A percentile compares a stretch with the other conserved stretches of the same genome.
phyloP scores from a whole-genome alignment of 768 basidiomycete species.

The Rhodotorula diobovata region DNA sequence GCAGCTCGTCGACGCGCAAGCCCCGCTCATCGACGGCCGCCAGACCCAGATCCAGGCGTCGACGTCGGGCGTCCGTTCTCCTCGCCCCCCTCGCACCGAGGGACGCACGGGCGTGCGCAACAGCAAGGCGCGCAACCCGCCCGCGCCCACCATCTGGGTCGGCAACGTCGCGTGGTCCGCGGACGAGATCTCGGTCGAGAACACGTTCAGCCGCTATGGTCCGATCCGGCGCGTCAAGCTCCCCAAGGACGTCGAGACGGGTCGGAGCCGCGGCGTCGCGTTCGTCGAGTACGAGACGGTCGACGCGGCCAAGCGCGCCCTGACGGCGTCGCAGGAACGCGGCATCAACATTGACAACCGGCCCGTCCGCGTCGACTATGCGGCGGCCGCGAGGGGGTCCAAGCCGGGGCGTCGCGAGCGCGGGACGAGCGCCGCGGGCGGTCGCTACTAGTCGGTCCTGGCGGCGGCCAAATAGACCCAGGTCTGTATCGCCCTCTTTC shows the following conservation, averaged over 20 bases:
- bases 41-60: conserved; percentile 76
- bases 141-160: conserved; percentile 62
- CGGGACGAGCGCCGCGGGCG: not conserved
- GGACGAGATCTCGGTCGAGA: conserved; percentile 77
- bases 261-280: conserved; percentile 84
- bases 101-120: conserved; percentile 44
- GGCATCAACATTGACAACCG: conserved; percentile 26
- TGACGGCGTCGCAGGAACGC: conserved; percentile 46
- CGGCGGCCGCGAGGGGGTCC: conserved; percentile 1
- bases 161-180: conserved; percentile 81
- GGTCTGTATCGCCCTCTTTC: not conserved
- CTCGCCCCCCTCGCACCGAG: conserved; percentile 6
- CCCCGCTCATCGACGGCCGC: conserved; percentile 85
- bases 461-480: too few species aligned
- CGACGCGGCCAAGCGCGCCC: conserved; percentile 74
- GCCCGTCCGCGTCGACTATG: conserved; percentile 28
- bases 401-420: conserved; percentile 3
- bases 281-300: conserved; percentile 87
- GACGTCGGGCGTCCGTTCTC: conserved; percentile 51
- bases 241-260: conserved; percentile 86
- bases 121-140: conserved; percentile 5
- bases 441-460: not conserved
- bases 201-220: conserved; percentile 80
- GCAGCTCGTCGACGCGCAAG: conserved; percentile 67
- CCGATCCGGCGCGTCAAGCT: conserved; percentile 69